A percentile compares a stretch with the other conserved stretches of the same genome.
Conservation (phyloP, 345 rosid species). For the Reutealis trisperma region DNA sequence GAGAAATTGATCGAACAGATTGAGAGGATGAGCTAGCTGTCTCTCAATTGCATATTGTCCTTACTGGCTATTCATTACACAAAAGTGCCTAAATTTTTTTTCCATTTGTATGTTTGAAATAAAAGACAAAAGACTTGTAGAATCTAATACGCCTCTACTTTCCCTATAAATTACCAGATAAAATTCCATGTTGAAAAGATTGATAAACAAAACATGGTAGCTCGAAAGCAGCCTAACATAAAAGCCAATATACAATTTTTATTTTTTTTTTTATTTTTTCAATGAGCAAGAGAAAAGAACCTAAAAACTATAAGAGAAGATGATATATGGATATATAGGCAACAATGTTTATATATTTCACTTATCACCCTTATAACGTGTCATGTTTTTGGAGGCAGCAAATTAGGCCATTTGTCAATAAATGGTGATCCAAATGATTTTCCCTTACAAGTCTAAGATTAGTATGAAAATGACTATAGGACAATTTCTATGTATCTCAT, state of each 20-base stretch:
- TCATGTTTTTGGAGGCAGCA: too few species aligned
- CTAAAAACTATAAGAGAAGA: too few species aligned
- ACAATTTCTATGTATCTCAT: not conserved
- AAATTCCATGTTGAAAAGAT: constrained; percentile 9
- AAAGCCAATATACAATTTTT: constrained; percentile 8
- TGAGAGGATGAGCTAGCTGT: not conserved
- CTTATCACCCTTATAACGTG: too few species aligned
- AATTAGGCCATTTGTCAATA: too few species aligned
- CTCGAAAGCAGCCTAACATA: constrained; percentile 17
- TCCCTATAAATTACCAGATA: constrained; percentile 1
- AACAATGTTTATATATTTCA: too few species aligned
- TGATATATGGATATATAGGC: too few species aligned
- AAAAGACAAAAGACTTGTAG: not conserved
- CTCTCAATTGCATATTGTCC: not conserved
- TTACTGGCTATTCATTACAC: not conserved
- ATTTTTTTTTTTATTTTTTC: not conserved
- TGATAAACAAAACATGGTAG: not conserved
- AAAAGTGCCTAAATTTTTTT: constrained; percentile 19
- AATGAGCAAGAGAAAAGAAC: not conserved
- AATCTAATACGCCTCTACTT: constrained; percentile 26
- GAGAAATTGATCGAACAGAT: not conserved
- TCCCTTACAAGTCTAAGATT: not conserved
- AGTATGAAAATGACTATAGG: not conserved
- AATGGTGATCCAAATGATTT: too few species aligned
- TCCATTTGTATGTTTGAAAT: constrained; percentile 4